Conservation (phyloP, 2,329 filamentous ascomycete genomes). For the Nigrospora oryzae region DNA sequence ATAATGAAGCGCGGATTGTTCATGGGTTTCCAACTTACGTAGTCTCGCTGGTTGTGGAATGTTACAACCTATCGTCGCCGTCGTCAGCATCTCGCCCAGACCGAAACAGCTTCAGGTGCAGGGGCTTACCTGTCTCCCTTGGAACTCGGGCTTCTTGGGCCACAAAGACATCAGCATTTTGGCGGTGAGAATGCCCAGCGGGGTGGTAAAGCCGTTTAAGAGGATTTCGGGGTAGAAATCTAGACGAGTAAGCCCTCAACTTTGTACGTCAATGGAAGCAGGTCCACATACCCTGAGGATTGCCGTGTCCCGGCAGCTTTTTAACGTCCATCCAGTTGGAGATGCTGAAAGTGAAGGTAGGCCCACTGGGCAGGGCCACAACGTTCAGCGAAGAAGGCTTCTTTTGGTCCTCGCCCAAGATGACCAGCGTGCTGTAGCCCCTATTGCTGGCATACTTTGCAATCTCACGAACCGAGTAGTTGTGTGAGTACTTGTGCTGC, state of each 20-base stretch:
- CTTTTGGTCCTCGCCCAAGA: conserved; percentile 87
- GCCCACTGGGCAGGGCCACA: conserved; percentile 74
- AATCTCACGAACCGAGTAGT: conserved; percentile 89
- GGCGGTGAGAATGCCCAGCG: conserved; percentile 79
- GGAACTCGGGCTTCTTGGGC: conserved; percentile 73
- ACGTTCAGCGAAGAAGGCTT: conserved; percentile 74
- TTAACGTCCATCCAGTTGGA: conserved; percentile 51
- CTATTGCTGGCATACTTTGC: conserved; percentile 74
- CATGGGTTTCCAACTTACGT: background rate
- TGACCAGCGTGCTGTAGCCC: conserved; percentile 73
- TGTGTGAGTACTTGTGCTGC: conserved; percentile 75
- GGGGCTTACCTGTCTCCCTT: conserved; percentile 65
- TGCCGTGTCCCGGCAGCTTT: conserved; percentile 79
- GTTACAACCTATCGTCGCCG: conserved; percentile 44
- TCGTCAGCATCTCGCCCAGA: background rate
- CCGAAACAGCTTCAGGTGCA: background rate
- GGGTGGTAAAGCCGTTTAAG: conserved; percentile 91
- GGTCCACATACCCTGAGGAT: conserved; percentile 47
- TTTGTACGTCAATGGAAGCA: no score
- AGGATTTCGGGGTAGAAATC: conserved; percentile 86
- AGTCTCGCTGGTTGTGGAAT: conserved; percentile 66
- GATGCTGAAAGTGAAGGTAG: conserved; percentile 88
- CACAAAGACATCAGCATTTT: conserved; percentile 75
- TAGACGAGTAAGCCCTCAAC: no score
- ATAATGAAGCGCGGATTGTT: background rate